A percentile compares a stretch with the other conserved stretches of the same genome.
Evolutionary conservation across 345 rosid genomes (phyloP).

Genomic region (Citrus australasica): DNA sequence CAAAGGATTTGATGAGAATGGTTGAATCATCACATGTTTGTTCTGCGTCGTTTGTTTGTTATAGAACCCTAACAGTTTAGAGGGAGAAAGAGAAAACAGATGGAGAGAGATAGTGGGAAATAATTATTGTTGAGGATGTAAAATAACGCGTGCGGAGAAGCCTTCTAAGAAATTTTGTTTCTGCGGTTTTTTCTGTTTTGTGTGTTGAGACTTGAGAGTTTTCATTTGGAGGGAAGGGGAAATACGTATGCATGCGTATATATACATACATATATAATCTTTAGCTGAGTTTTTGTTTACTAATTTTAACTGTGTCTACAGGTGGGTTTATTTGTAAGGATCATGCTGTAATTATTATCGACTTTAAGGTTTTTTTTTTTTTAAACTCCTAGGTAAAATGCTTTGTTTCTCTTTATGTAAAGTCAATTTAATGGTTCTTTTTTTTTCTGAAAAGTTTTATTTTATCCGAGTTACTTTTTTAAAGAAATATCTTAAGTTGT

Average conservation of each 20-base stretch:
- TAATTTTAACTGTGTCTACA: neutral
- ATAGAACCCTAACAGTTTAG: neutral
- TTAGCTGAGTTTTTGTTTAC: neutral
- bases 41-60: neutral
- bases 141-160: neutral
- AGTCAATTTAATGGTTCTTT: neutral
- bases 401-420: neutral
- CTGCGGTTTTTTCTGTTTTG: neutral
- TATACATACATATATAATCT: too few species aligned
- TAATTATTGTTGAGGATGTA: neutral
- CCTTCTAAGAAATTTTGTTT: neutral
- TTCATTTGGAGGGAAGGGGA: neutral
- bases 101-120: neutral
- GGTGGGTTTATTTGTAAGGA: too few species aligned
- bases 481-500: too few species aligned
- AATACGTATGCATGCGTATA: too few species aligned
- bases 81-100: neutral
- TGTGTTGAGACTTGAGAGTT: neutral
- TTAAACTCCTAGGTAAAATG: neutral
- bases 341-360: neutral
- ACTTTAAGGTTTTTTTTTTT: too few species aligned
- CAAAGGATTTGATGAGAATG: neutral
- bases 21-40: neutral
- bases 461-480: too few species aligned
- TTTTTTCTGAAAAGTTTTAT: neutral